A percentile compares a stretch with the other conserved stretches of the same genome.
phyloP scores from a whole-genome alignment of 176 grass and related monocot genomes.

The Thinopyrum elongatum region DNA sequence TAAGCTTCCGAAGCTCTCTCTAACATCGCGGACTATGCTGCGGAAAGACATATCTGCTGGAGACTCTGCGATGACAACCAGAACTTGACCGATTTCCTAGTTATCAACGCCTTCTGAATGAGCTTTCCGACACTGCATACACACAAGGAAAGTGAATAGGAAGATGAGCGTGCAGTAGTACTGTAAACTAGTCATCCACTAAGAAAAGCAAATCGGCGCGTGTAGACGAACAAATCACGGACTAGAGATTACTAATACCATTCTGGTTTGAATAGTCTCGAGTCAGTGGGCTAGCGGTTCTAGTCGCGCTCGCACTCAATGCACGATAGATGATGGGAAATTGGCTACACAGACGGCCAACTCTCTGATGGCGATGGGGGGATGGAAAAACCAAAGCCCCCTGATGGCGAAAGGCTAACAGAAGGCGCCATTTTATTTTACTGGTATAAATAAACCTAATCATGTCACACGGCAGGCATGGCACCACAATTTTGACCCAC shows the following conservation, averaged over 20 bases:
- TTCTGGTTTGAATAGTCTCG: constrained; percentile 32
- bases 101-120: background rate
- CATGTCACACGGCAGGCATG: background rate
- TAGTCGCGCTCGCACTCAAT: constrained; percentile 32
- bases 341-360: constrained; percentile 24
- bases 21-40: constrained; percentile 76
- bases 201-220: background rate
- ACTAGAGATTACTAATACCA: constrained; percentile 23
- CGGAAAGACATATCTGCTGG: constrained; percentile 55
- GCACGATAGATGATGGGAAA: constrained; percentile 2
- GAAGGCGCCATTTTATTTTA: background rate
- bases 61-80: background rate
- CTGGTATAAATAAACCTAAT: background rate
- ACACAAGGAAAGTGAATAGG: background rate
- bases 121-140: constrained; percentile 25
- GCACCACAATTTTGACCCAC: background rate
- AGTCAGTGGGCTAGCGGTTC: constrained; percentile 15
- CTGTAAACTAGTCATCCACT: constrained; percentile 16
- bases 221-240: background rate
- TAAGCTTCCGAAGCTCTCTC: constrained; percentile 74
- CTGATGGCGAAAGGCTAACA: constrained; percentile 36
- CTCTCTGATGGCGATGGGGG: constrained; percentile 21
- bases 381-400: background rate
- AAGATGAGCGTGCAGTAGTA: background rate
- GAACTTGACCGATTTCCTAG: background rate